Conservation (phyloP, 495 filamentous ascomycete genomes). For the Lasiosphaeria hispida region DNA sequence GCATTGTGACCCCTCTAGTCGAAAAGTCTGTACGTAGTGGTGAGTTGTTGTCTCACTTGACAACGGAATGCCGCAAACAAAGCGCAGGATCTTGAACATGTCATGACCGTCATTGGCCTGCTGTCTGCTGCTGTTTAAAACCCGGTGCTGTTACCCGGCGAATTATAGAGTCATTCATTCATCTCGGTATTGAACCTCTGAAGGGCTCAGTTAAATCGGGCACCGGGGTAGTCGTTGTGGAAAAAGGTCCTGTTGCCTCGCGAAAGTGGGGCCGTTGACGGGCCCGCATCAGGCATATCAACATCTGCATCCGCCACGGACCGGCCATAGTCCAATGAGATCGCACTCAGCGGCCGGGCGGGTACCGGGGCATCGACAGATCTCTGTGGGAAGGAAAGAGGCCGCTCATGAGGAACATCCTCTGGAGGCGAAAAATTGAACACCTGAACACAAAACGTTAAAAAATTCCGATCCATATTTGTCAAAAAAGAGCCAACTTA, state of each 20-base stretch:
- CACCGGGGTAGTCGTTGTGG: constrained; percentile 36
- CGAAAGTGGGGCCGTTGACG: constrained; percentile 43
- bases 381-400: constrained; percentile 35
- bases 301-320: constrained; percentile 35
- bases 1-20: no score
- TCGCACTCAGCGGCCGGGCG: constrained; percentile 40
- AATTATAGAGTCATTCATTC: no score
- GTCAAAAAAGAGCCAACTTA: constrained; percentile 39
- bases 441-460: constrained; percentile 52
- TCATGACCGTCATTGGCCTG: no score
- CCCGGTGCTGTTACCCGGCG: no score
- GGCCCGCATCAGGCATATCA: constrained; percentile 48
- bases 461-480: not conserved
- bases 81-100: no score
- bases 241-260: constrained; percentile 44
- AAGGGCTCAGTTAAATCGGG: not conserved
- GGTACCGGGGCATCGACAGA: constrained; percentile 34
- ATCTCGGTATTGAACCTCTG: not conserved
- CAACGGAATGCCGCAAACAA: no score
- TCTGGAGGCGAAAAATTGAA: constrained; percentile 89
- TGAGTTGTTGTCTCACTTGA: no score
- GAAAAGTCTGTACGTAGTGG: no score
- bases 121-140: no score
- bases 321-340: constrained; percentile 29
- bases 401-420: constrained; percentile 53